Base-by-base conservation (phyloP, 2,329 filamentous ascomycete species). In the Diaporthe destruens region DNA sequence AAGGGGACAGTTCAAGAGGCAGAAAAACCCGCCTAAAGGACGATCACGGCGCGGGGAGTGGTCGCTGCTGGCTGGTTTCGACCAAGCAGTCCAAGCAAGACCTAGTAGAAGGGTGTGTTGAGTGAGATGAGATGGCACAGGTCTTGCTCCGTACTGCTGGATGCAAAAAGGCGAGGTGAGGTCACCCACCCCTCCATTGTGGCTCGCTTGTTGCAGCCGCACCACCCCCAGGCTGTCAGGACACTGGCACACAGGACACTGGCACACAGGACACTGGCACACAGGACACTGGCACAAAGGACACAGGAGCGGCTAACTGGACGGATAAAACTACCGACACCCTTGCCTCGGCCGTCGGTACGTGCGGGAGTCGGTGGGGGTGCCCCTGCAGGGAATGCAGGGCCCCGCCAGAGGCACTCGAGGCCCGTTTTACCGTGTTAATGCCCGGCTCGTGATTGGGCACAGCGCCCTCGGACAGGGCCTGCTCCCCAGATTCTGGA, bases 281-380 rank as follows among this genome's bases (percentile, higher is more conserved):
- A n/a, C n/a, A n/a, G n/a, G n/a, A n/a, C n/a, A n/a, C n/a, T n/a
- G n/a, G n/a, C n/a, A n/a, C n/a, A n/a, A n/a, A 39, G 36, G 36
- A 39, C 36, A 9, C 36, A 12, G 6, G 32, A 32, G 32, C 61
- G 61, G 61, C 61, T 66, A 39, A 39, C 61, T 25, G 61, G 32
- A 36, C 47, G 61, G 61, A 51, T 66, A 39, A 53, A 51, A 47
- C 47, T 66, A 66, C 47, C 61, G 47, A 51, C 34, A 66, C 47
- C 61, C 61, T 51, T 36, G 61, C 47, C 79, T 32, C 78, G 82
- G 71, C 80, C 81, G 39, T 81, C 77, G 78, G 67, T 42, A 49
- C 29, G 61, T 29, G 63, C 72, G 72, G 72, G 69, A 72, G 51
- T 74, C 72, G 72, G 72, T 54, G 34, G 66, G 71, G 67, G 49